A percentile compares a stretch with the other conserved stretches of the same genome.
These are phyloP conservation scores for Botrytis galanthina DNA, from an alignment of 2,329 filamentous ascomycete genomes.

Conservation along the genomic window DNA sequence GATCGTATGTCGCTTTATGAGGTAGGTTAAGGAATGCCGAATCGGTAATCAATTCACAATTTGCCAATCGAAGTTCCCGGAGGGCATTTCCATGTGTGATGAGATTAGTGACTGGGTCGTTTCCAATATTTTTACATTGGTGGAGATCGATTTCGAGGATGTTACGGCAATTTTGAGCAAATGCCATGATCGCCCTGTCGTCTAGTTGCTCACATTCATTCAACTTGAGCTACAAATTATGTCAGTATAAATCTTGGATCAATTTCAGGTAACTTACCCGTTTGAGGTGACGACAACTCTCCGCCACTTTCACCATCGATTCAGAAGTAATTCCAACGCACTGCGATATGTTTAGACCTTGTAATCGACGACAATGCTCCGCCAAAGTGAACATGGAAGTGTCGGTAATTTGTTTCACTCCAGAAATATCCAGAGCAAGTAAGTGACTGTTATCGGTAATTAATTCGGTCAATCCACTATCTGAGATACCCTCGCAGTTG, in stretches of 20 bases:
- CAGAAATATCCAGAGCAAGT: conserved; percentile 86
- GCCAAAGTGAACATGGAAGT: conserved; percentile 75
- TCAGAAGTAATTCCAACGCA: conserved; percentile 84
- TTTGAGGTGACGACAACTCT: conserved; percentile 83
- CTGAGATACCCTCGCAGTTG: conserved; percentile 81
- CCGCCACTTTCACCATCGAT: conserved; percentile 75
- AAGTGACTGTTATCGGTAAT: conserved; percentile 77
- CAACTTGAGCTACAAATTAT: conserved; percentile 69
- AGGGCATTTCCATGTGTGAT: conserved; percentile 76
- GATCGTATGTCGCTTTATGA: conserved; percentile 68
- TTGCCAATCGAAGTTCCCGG: conserved; percentile 84
- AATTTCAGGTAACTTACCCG: conserved; percentile 54
- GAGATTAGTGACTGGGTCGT: conserved; percentile 77
- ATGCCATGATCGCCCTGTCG: conserved; percentile 77
- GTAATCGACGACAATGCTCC: conserved; percentile 76
- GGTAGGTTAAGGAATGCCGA: conserved; percentile 82
- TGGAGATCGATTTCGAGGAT: conserved; percentile 96
- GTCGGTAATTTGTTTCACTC: conserved; percentile 77
- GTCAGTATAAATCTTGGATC: conserved; percentile 24
- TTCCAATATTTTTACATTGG: conserved; percentile 76
- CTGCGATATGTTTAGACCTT: conserved; percentile 88
- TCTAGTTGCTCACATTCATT: conserved; percentile 87
- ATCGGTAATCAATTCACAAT: conserved; percentile 82
- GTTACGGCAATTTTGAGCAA: conserved; percentile 84
- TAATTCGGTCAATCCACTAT: conserved; percentile 76